Conservation (phyloP, 768 basidiomycete genomes). For the Pleurotus tuoliensis region DNA sequence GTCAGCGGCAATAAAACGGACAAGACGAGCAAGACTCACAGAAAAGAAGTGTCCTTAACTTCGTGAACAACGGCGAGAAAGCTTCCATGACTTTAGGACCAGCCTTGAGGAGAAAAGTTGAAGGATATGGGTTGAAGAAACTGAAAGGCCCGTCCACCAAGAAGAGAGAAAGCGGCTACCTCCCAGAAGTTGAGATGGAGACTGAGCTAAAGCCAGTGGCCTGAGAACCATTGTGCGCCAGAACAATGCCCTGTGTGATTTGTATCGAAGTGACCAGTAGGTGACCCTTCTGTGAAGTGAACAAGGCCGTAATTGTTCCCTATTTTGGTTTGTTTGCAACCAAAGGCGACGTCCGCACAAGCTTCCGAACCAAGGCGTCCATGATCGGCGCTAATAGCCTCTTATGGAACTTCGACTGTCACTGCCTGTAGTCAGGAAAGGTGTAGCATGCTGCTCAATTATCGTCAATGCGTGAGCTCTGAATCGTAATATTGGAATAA, state of each 20-base stretch:
- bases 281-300: not conserved
- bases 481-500: not conserved
- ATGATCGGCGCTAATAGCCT: no score
- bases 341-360: no score
- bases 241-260: not conserved
- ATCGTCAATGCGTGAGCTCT: conserved; percentile 15
- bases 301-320: not conserved
- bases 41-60: conserved; percentile 15
- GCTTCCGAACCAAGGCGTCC: no score
- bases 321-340: not conserved
- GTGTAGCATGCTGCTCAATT: conserved; percentile 11
- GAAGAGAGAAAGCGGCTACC: conserved; percentile 4
- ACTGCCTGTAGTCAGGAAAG: not conserved
- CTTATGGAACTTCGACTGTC: no score
- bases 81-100: conserved; percentile 9
- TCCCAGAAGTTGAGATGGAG: not conserved
- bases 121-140: not conserved
- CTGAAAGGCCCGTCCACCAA: conserved; percentile 6
- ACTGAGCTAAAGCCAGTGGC: not conserved
- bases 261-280: not conserved
- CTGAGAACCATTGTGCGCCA: not conserved
- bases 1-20: not conserved
- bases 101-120: not conserved
- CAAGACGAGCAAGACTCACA: conserved; percentile 14
- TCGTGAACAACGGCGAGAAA: conserved; percentile 18